Evolutionary conservation across 129 eudicot species (phyloP), one percentile per base, ranked within the genome.

Genomic region (Erigeron canadensis): DNA sequence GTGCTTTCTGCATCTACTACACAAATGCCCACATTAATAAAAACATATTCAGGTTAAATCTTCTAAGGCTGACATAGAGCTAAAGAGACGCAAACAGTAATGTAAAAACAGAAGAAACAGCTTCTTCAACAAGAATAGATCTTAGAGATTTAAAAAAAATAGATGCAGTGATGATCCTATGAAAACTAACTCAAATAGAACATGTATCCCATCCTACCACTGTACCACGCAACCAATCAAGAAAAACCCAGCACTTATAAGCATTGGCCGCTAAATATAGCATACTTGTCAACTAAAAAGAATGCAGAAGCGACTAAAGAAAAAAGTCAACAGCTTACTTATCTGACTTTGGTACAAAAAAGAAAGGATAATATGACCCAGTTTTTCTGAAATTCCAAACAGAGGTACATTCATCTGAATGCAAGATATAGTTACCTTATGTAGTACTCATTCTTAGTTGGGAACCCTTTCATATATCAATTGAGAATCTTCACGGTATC

Each of bases 401-500:
- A 74, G 2, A 4, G 38, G 59, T 65, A 51, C 56, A 63, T 74
- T 63, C 65, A 48, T 40, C 55, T 37, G 12, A 21, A 51, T 22
- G 28, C 64, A 74, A 39, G 17, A 21, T 53, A 16, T 13, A 51
- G 15, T n/a, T n/a, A n/a, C n/a, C n/a, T n/a, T n/a, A n/a, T n/a
- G n/a, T n/a, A n/a, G n/a, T n/a, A n/a, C n/a, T n/a, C n/a, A n/a
- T n/a, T n/a, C n/a, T n/a, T n/a, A n/a, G n/a, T n/a, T n/a, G n/a
- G n/a, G n/a, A n/a, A n/a, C n/a, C n/a, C n/a, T n/a, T n/a, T n/a
- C n/a, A n/a, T n/a, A n/a, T n/a, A n/a, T n/a, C n/a, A n/a, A n/a
- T n/a, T n/a, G n/a, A n/a, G n/a, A n/a, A n/a, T n/a, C n/a, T n/a
- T n/a, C n/a, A n/a, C n/a, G n/a, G n/a, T n/a, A n/a, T n/a, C n/a